Base-by-base conservation (phyloP, 1,284 basidiomycete species). In the Papiliotrema laurentii region DNA sequence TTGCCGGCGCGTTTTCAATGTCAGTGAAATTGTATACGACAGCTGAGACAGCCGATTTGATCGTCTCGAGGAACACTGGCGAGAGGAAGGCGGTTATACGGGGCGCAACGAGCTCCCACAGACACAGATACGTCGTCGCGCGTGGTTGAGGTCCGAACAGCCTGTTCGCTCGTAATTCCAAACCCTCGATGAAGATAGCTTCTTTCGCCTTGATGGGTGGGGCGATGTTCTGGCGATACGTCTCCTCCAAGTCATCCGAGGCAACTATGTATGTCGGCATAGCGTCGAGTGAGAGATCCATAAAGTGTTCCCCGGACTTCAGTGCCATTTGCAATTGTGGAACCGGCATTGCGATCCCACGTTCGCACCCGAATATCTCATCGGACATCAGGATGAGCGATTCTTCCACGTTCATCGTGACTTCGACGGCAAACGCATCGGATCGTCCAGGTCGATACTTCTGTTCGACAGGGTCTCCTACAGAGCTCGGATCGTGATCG, bases 61-160 rank as follows among this genome's bases (percentile, higher is more conserved):
- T 59, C 3, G 80, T 69, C 34, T 76, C 73, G 0, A 77, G 75
- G 49, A 90, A 80, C 13, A 74, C 66, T 3, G 83, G 80, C 1
- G 83, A 80, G 13, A 86, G 59, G 31, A 79, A 69, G 0, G 78
- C 79, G 54, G 82, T 82, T 37, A 89, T 63, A 35, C 78, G 69
- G 2, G 87, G 86, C 22, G 89, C 38, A 19, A 75, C 73, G 38
- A 91, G 80, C 61, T 92, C 88, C 92, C 91, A 96, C 5, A 93
- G 80, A 64, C 90, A 94, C 7, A 92, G 76, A 64, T 96, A 96
- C 0, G 89, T 85, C 1, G 85, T 75, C 0, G 85, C 87, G n/a
- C 80, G 79, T 2, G 91, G 91, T 50, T 83, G 82, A 10, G 88
- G 87, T 4, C 91, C 91, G 62, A 94, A 92, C 13, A 96, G 74